Evolutionary conservation across 2,329 filamentous ascomycete genomes (phyloP).

Genomic region (Stylonectria norvegica): DNA sequence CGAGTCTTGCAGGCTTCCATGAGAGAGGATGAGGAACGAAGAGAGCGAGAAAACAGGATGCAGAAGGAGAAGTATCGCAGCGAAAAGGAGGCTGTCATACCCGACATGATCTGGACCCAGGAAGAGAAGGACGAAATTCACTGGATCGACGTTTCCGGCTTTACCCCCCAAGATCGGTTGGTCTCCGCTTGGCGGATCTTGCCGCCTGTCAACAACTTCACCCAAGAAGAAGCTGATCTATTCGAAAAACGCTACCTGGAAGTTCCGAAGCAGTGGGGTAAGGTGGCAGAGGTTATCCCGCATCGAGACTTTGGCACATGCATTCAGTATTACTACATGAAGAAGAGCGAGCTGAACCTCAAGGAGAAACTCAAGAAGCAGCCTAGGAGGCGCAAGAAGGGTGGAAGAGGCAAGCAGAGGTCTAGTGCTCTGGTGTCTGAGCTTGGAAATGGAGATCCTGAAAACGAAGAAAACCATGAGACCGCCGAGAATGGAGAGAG

Average conservation of each 20-base stretch:
- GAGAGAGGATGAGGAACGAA: conserved; percentile 65
- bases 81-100: conserved; percentile 73
- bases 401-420: conserved; percentile 54
- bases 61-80: conserved; percentile 68
- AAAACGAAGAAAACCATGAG: conserved; percentile 54
- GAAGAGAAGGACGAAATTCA: conserved; percentile 56
- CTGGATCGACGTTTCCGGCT: conserved; percentile 65
- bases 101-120: conserved; percentile 63
- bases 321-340: conserved; percentile 83
- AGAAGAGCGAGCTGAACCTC: conserved; percentile 70
- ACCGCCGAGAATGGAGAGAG: conserved; percentile 58
- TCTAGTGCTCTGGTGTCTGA: conserved; percentile 65
- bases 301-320: conserved; percentile 72
- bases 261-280: conserved; percentile 78
- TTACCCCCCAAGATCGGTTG: conserved; percentile 61
- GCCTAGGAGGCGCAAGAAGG: conserved; percentile 56
- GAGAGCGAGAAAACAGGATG: conserved; percentile 62
- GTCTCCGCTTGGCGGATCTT: conserved; percentile 69
- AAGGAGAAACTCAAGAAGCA: conserved; percentile 71
- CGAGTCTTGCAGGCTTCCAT: conserved; percentile 69
- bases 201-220: conserved; percentile 72
- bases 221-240: conserved; percentile 61
- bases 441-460: conserved; percentile 57
- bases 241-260: conserved; percentile 75
- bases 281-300: conserved; percentile 65